These are phyloP conservation scores for Trypanosoma vivax DNA, from an alignment of 208 protist species.

Conservation along the genomic window DNA sequence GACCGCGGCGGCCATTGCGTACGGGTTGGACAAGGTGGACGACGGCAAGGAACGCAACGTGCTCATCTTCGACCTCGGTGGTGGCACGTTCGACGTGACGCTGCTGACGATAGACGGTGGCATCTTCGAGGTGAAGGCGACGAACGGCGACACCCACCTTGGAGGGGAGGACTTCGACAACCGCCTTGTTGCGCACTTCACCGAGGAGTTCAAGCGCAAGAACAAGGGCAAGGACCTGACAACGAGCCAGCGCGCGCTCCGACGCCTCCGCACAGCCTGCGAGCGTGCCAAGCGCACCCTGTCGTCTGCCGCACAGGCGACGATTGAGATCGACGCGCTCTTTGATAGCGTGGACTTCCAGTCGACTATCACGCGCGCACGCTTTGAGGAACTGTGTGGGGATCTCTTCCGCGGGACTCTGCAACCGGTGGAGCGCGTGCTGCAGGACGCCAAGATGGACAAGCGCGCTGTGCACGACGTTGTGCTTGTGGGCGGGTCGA, in stretches of 20 bases:
- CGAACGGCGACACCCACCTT: constrained; percentile 97
- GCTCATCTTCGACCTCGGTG: constrained; percentile 95
- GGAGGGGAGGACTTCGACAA: constrained; percentile 91
- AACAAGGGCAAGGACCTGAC: constrained; percentile 67
- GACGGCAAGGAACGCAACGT: constrained; percentile 54
- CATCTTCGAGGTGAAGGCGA: constrained; percentile 98
- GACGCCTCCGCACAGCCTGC: constrained; percentile 76
- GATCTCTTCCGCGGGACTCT: constrained; percentile 81
- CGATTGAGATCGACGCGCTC: constrained; percentile 97
- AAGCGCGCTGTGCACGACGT: constrained; percentile 86
- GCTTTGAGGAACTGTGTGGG: constrained; percentile 96
- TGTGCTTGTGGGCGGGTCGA: constrained; percentile 95
- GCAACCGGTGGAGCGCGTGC: constrained; percentile 69
- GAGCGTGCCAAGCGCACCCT: constrained; percentile 97
- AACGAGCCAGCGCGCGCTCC: constrained; percentile 49
- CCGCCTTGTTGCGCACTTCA: constrained; percentile 95
- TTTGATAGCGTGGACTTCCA: constrained; percentile 97
- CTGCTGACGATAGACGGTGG: constrained; percentile 96
- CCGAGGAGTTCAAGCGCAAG: constrained; percentile 93
- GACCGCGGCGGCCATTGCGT: constrained; percentile 95
- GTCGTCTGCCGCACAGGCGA: constrained; percentile 84
- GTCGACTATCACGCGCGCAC: constrained; percentile 93
- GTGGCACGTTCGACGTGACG: constrained; percentile 96
- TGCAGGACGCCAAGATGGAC: constrained; percentile 86
- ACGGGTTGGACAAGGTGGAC: constrained; percentile 91